phyloP scores from a whole-genome alignment of 345 rosid species.

The Sapria himalayana region DNA sequence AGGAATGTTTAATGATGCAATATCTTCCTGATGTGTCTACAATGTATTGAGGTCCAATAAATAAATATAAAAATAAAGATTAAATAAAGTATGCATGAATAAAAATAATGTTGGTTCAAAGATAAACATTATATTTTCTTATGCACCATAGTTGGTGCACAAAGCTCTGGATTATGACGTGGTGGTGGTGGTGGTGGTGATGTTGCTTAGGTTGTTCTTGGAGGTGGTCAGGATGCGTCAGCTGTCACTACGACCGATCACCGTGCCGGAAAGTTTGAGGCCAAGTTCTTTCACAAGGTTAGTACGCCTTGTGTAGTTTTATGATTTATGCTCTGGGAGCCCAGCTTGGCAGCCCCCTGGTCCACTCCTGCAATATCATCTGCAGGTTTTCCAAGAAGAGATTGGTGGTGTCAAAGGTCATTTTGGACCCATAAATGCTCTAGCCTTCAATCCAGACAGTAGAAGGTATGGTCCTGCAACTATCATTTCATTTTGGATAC shows the following conservation, averaged over 20 bases:
- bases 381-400: constrained; percentile 66
- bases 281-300: constrained; percentile 81
- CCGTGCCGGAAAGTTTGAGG: constrained; percentile 96
- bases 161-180: too few relatives aligned
- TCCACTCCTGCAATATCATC: too few relatives aligned
- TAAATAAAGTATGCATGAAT: too few relatives aligned
- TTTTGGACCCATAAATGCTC: constrained; percentile 89
- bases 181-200: too few relatives aligned
- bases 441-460: constrained; percentile 92
- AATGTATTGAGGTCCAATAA: too few relatives aligned
- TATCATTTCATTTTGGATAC: not conserved
- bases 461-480: constrained; percentile 33
- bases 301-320: not conserved
- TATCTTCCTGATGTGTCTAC: too few relatives aligned
- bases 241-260: constrained; percentile 92
- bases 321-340: constrained; percentile 2
- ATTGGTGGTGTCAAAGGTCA: constrained; percentile 97
- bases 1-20: too few relatives aligned
- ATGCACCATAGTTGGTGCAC: too few relatives aligned
- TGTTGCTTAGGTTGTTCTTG: constrained; percentile 62
- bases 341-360: too few relatives aligned
- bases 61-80: too few relatives aligned
- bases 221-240: constrained; percentile 98
- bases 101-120: too few relatives aligned
- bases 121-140: too few relatives aligned